Base-by-base conservation (phyloP, 208 protist species). In the Leishmania aethiopica region DNA sequence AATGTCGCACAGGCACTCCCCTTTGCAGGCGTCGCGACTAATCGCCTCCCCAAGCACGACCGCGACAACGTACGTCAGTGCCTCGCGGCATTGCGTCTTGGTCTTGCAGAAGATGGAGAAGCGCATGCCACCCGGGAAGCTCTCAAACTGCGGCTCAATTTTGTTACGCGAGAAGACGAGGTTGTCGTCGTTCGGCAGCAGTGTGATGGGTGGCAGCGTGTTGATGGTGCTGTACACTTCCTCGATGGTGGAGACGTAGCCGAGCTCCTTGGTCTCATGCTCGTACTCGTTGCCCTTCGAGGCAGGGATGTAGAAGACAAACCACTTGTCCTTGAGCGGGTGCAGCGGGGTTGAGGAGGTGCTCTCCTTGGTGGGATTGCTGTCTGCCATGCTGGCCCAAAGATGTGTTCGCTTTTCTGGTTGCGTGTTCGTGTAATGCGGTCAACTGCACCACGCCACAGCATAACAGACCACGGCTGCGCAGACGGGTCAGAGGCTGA, bases 151-250 rank as follows among this genome's bases (percentile, higher is more conserved):
- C 25, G 94, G 94, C 55, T 89, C 84, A 25, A 90, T 86, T 49
- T 93, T 93, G 73, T 96, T 91, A 19, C 94, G 88, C 5, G 92
- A 85, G 77, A 97, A 96, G 40, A 95, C 87, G 45, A 97, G 82
- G 77, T 91, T 91, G 76, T 95, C 92, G 76, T 93, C 90, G 25
- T 82, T 60, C 2, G 92, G 91, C 3, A 96, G 85, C 11, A 95
- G 79, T 10, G 89, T 90, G 53, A 91, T 85, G 47, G 90, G 79
- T 6, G 94, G 92, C 19, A 97, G 87, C 8, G 89, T 89, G 77
- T 97, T 97, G 62, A 97, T 83, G 19, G 91, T 92, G 66, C 89
- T 75, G 78, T 92, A 96, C 1, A 91, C 83, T 51, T 94, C 90
- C 80, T 97, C 94, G 22, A 95, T 90, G 55, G 86, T 95, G 11